Percentiles rank a stretch among this genome's conserved stretches.
phyloP scores from a whole-genome alignment of 179 eudicot species.

The Spinacia oleracea region DNA sequence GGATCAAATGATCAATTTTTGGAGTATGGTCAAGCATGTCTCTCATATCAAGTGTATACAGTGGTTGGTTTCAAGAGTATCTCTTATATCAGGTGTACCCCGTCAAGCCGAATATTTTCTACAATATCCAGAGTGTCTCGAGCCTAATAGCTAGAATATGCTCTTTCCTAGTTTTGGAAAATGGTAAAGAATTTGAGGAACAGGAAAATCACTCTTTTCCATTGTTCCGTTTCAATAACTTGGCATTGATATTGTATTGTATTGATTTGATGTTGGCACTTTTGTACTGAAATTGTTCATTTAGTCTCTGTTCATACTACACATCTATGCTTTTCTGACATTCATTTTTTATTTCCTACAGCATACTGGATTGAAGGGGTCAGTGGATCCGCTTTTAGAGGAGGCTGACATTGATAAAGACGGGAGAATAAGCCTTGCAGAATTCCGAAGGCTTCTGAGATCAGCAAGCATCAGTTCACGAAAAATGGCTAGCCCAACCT shows the following conservation, averaged over 20 bases:
- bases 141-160: neutral
- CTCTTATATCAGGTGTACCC: neutral
- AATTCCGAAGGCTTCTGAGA: slow-evolving; percentile 86
- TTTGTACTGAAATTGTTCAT: neutral
- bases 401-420: slow-evolving; percentile 94
- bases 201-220: neutral
- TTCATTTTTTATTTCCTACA: slow-evolving; percentile 23
- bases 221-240: too few relatives aligned
- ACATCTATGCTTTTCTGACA: neutral
- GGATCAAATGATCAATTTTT: neutral
- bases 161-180: neutral
- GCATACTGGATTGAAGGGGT: slow-evolving; percentile 91
- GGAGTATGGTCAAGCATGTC: neutral
- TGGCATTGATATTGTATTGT: neutral
- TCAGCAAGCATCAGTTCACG: slow-evolving; percentile 68
- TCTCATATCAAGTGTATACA: neutral
- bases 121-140: neutral
- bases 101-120: neutral
- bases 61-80: neutral
- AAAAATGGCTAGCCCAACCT: slow-evolving; percentile 29
- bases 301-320: neutral
- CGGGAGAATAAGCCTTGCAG: slow-evolving; percentile 86
- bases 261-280: neutral
- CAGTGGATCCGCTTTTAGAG: slow-evolving; percentile 82
- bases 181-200: neutral